Conservation (phyloP, 805 yeast genomes). For the Candida michaelii region DNA sequence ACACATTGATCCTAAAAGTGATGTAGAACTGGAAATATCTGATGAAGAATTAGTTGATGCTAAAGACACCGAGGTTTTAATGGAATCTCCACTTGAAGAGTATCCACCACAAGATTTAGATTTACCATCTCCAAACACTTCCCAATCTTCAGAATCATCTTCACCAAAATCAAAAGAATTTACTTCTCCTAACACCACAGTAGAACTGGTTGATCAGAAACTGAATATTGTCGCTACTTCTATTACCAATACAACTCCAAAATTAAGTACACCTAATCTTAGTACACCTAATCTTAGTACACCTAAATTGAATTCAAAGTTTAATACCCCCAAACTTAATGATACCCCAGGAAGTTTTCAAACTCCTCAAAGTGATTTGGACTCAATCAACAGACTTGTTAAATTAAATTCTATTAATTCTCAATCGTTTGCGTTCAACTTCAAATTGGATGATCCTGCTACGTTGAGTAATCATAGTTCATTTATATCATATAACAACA, state of each 20-base stretch:
- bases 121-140: background rate
- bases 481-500: background rate
- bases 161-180: background rate
- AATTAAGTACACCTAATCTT: background rate
- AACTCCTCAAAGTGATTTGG: constrained; percentile 4
- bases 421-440: constrained; percentile 15
- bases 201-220: background rate
- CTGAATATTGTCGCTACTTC: too few relatives aligned
- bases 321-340: background rate
- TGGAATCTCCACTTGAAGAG: background rate
- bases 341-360: constrained; percentile 3
- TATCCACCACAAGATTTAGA: too few relatives aligned
- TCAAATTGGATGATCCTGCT: constrained; percentile 10
- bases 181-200: background rate
- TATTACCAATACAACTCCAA: too few relatives aligned
- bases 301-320: background rate
- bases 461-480: background rate
- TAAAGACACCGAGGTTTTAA: background rate
- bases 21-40: background rate
- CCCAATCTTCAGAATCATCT: background rate
- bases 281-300: background rate
- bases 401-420: constrained; percentile 12
- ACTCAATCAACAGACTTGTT: constrained; percentile 9
- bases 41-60: background rate
- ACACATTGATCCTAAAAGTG: constrained; percentile 6